These are phyloP conservation scores for Guillardia theta DNA, from an alignment of 78 protist genomes.

Conservation along the genomic window DNA sequence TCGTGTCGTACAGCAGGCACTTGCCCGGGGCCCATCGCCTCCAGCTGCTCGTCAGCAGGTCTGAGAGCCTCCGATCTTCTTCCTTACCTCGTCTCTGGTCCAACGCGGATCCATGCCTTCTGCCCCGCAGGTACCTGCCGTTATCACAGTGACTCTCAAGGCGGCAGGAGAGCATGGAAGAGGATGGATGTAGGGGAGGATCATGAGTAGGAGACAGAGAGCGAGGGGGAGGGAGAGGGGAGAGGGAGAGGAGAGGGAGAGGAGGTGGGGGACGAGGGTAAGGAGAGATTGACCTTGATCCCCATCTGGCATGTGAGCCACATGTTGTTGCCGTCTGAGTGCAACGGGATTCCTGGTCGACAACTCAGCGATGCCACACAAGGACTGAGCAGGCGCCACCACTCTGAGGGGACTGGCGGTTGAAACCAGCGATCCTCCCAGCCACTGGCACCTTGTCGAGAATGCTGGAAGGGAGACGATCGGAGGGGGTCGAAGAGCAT, in stretches of 20 bases:
- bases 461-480: not conserved
- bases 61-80: too few relatives aligned
- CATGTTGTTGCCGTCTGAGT: constrained; percentile 9
- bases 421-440: not conserved
- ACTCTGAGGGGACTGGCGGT: not conserved
- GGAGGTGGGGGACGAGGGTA: not conserved
- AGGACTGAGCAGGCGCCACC: too few relatives aligned
- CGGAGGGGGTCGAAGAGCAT: not conserved
- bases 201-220: not conserved
- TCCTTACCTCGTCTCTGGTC: not conserved
- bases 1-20: not conserved
- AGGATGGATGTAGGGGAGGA: not conserved
- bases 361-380: not conserved
- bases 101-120: not conserved
- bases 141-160: not conserved
- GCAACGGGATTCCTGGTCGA: not conserved
- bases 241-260: not conserved
- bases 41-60: not conserved
- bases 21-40: not conserved
- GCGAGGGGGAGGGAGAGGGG: not conserved
- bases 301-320: constrained; percentile 22
- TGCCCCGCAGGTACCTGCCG: not conserved
- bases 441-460: not conserved
- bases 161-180: not conserved
- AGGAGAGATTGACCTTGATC: not conserved